These are phyloP conservation scores for Casuarina equisetifolia DNA, from an alignment of 306 rosid genomes.

Conservation along the genomic window DNA sequence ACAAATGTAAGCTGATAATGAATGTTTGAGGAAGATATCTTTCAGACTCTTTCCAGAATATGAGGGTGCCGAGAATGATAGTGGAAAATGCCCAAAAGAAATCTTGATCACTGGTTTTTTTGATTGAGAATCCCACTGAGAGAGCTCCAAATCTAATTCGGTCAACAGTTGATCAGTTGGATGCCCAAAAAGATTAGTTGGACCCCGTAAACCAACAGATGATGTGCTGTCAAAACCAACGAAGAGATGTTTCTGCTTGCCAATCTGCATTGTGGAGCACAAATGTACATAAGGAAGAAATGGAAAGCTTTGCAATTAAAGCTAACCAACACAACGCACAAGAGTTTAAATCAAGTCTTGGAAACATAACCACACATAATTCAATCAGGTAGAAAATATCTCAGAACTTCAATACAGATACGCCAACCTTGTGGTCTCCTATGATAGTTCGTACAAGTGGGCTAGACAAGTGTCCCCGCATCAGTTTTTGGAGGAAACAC, in stretches of 20 bases:
- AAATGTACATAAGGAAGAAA: constrained; percentile 30
- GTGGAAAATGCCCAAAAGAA: constrained; percentile 91
- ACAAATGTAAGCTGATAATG: constrained; percentile 81
- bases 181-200: constrained; percentile 93
- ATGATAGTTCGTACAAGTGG: not conserved
- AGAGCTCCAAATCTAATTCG: constrained; percentile 75
- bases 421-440: not conserved
- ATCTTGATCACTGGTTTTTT: constrained; percentile 67
- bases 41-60: constrained; percentile 71
- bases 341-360: constrained; percentile 6
- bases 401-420: not conserved
- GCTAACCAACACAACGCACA: constrained; percentile 20
- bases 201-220: constrained; percentile 82
- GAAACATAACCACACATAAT: constrained; percentile 5
- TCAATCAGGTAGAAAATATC: not conserved
- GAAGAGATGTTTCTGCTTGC: constrained; percentile 68
- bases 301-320: constrained; percentile 20
- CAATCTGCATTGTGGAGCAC: constrained; percentile 46
- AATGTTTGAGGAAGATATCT: constrained; percentile 77
- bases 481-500: not conserved
- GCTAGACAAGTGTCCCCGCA: not conserved
- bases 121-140: constrained; percentile 74
- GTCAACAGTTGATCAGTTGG: constrained; percentile 71
- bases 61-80: constrained; percentile 74
- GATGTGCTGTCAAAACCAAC: constrained; percentile 85